Base-by-base conservation (phyloP, 1,284 basidiomycete genomes). In the Ceratobasidium papillatum region DNA sequence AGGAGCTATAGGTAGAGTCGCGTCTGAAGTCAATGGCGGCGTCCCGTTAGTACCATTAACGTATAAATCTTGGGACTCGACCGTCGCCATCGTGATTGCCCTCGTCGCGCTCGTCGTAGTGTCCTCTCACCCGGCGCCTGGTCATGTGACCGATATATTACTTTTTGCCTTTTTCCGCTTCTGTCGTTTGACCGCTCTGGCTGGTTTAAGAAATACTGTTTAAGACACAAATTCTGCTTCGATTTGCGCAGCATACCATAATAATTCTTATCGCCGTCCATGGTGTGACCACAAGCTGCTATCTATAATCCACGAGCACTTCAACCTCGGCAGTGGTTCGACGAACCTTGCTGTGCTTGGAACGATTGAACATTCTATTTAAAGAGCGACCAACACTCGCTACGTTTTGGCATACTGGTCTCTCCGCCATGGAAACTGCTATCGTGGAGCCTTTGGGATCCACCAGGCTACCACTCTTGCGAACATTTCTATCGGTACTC, bases 1-100 rank as follows among this genome's bases (percentile, higher is more conserved):
- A 27, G 77, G 64, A 38, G 75, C 32, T 22, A 56, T 64, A 7
- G 73, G 71, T 47, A 73, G 47, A 62, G 71, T 63, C 71, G 66
- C 66, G 66, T 71, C 66, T 7, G 54, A 45, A 9, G 3, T 34
- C n/a, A 59, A n/a, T 12, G 27, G 22, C n/a, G 66, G 66, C 66
- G 66, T 71, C 27, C 66, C 66, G 56, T 71, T 71, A 19, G 66
- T 32, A 22, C 66, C 66, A 54, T 71, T 71, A 0, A 47, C 27
- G 41, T 58, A 71, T 19, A 59, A 17, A 27, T 71, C 66, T n/a
- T 34, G 51, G n/a, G 66, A 30, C 25, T 71, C 66, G 38, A 71
- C 51, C 66, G 66, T 56, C 54, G 66, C 66, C 66, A 71, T 71
- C 66, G 52, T 71, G 54, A 52, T 36, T 71, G 51, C 38, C 52